Evolutionary conservation across 208 protist genomes (phyloP), one percentile per base, ranked within the genome.

Genomic region (Wallacemonas rigidus): DNA sequence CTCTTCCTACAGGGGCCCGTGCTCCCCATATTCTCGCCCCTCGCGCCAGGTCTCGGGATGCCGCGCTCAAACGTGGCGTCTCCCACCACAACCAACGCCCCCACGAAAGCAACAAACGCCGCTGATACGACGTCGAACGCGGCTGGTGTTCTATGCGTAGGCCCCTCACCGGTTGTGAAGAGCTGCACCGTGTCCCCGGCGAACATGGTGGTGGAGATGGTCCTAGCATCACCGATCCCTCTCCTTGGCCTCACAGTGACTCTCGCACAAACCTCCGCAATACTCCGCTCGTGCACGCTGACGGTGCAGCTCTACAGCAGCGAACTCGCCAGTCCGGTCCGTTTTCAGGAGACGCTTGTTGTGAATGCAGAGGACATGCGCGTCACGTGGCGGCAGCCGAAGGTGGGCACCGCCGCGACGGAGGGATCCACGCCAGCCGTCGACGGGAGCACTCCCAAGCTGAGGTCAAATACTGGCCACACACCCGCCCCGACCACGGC

Each of bases 1-100:
- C 41, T 94, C 4, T 91, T 90, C 54, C 45, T 94, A 11, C 81
- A 94, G 53, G 68, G 67, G 57, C 73, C 78, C 35, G 74, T 82
- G 45, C 77, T 65, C 11, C 60, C 60, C 17, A 35, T 0, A 35
- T 6, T 62, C 51, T 56, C 9, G 5, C 8, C 8, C 6, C 51
- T 36, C 51, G 51, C n/a, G 15, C 51, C 51, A 63, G 57, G 61
- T 74, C 12, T 41, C 71, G n/a, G 69, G 53, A 17, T 44, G 60
- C 17, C 60, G 72, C 43, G 63, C 63, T 26, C 69, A 12, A 2
- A 26, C 41, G 61, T 38, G 45, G 65, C 65, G 40, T 55, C 35
- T 45, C 40, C 48, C 61, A 44, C 38, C 61, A 6, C 58, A 17
- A 45, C 3, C 41, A 53, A 6, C 17, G 45, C 53, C 14, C 17